Conservation (phyloP, 805 yeast genomes). For the Starmerella kuoi region DNA sequence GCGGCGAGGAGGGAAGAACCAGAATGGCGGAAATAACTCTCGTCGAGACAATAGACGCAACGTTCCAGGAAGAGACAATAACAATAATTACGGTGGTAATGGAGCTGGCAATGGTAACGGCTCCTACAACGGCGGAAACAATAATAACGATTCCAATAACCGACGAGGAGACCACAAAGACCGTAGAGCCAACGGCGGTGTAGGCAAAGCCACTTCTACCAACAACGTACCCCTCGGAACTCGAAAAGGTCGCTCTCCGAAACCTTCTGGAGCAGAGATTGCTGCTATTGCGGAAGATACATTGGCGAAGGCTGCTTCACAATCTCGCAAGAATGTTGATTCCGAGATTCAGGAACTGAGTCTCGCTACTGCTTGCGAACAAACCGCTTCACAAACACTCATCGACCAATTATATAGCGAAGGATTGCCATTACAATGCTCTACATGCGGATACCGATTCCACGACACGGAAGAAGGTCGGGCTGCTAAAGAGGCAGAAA, state of each 20-base stretch:
- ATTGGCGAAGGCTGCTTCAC: not conserved
- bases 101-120: not conserved
- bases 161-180: not conserved
- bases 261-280: not conserved
- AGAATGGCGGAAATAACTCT: not conserved
- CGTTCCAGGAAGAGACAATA: too few relatives aligned
- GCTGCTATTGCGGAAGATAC: not conserved
- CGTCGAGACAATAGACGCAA: not conserved
- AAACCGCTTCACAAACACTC: slow-evolving; percentile 27
- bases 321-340: not conserved
- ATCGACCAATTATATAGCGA: slow-evolving; percentile 37
- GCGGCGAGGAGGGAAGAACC: not conserved
- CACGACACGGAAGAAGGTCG: slow-evolving; percentile 46
- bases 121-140: not conserved
- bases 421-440: slow-evolving; percentile 67
- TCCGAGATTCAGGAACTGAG: slow-evolving; percentile 20
- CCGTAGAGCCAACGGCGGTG: slow-evolving; percentile 6
- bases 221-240: slow-evolving; percentile 18
- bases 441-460: slow-evolving; percentile 82
- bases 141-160: not conserved
- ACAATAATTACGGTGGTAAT: not conserved
- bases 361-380: slow-evolving; percentile 26
- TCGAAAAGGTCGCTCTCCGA: slow-evolving; percentile 6
- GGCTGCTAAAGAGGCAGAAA: slow-evolving; percentile 47
- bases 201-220: slow-evolving; percentile 12